Base-by-base conservation (phyloP, 352 stramenopile species). In the Phytophthora citrophthora region DNA sequence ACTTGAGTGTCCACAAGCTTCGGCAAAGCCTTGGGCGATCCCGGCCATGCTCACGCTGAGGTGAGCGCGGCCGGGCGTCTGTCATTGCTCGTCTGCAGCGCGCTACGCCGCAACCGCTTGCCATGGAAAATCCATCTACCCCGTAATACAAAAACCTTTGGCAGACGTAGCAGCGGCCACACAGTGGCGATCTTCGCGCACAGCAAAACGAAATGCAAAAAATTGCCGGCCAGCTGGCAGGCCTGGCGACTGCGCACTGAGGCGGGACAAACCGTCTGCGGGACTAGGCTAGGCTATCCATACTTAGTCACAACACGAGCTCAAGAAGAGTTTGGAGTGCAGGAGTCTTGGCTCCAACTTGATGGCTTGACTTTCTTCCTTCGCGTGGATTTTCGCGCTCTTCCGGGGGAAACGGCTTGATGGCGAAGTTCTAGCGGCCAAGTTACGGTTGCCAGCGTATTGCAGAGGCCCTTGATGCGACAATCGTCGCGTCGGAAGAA, bases 121-220 rank as follows among this genome's bases (percentile, higher is more conserved):
- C 20, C 20, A 20, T 39, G 26, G 47, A 67, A 62, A 68, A 68
- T 68, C 60, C 60, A 62, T 43, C n/a, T 20, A 46, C 12, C 36
- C 41, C 9, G 16, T 16, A 11, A 31, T 38, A 51, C 7, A 36
- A 31, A 13, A n/a, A 7, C 20, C 52, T 32, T 38, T 15, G 51
- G 45, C 29, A 40, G 38, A 61, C 53, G 40, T 43, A 52, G 52
- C 53, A 51, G 18, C 18, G 12, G 15, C 31, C 12, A 23, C 11
- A 38, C 29, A 34, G 12, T 43, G 41, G 32, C 16, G 54, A 54
- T 48, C 54, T n/a, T 62, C 31, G 38, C 58, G 39, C 41, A 56
- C 43, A 61, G 52, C 59, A 68, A 67, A 55, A 56, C n/a, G 45
- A 50, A 38, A 20, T 10, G 23, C 36, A 18, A 41, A 41, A 41